Percentiles rank a stretch among this genome's conserved stretches.
Evolutionary conservation across 2,329 filamentous ascomycete genomes (phyloP).

Genomic region (Xylaria digitata): DNA sequence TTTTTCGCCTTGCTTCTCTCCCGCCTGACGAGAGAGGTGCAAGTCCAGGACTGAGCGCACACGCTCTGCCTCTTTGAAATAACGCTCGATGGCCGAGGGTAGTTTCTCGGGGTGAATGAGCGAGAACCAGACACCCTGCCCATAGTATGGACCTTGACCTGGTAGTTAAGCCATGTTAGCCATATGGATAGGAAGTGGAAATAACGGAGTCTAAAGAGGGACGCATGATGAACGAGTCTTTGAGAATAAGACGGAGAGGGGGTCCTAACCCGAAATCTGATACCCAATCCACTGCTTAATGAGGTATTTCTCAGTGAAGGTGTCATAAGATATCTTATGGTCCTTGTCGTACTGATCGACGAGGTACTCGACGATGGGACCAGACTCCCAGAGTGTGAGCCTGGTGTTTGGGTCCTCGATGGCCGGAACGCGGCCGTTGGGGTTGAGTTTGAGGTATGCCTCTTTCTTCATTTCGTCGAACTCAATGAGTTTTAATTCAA

Average conservation of each 20-base stretch:
- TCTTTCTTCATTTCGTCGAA: slow-evolving; percentile 36
- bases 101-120: slow-evolving; percentile 56
- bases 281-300: slow-evolving; percentile 59
- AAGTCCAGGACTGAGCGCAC: slow-evolving; percentile 58
- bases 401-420: slow-evolving; percentile 42
- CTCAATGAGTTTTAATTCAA: slow-evolving; percentile 38
- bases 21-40: slow-evolving; percentile 45
- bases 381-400: slow-evolving; percentile 41
- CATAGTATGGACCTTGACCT: slow-evolving; percentile 61
- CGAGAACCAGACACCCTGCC: slow-evolving; percentile 58
- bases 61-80: slow-evolving; percentile 56
- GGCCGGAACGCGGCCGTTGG: slow-evolving; percentile 40
- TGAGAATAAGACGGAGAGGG: neutral
- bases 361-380: slow-evolving; percentile 41
- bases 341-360: slow-evolving; percentile 53
- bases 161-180: neutral
- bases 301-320: slow-evolving; percentile 51
- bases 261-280: slow-evolving; percentile 53
- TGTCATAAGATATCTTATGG: slow-evolving; percentile 51
- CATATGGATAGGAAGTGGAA: neutral
- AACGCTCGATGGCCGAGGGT: slow-evolving; percentile 57
- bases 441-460: slow-evolving; percentile 35
- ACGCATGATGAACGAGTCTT: neutral
- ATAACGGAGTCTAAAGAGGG: neutral
- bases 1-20: slow-evolving; percentile 39